Conservation (phyloP, 768 basidiomycete species). For the Gyrodon lividus region DNA sequence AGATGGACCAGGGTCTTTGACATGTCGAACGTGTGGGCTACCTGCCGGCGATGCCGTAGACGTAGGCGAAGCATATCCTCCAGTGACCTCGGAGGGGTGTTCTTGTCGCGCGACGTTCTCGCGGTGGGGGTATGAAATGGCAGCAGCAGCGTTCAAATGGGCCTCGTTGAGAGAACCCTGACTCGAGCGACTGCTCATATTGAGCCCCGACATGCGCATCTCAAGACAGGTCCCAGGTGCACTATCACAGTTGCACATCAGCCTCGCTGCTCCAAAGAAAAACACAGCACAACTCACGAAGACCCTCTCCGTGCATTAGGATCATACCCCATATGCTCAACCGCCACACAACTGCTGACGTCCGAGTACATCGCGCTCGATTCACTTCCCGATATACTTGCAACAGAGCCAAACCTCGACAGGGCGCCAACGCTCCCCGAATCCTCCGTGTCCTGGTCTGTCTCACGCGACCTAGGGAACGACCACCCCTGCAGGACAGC, state of each 20-base stretch:
- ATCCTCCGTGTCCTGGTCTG: slow-evolving; percentile 53
- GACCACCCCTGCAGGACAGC: slow-evolving; percentile 37
- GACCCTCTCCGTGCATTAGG: slow-evolving; percentile 35
- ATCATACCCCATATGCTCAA: slow-evolving; percentile 31
- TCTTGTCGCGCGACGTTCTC: slow-evolving; percentile 29
- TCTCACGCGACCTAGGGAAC: slow-evolving; percentile 40
- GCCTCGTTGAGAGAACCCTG: slow-evolving; percentile 33
- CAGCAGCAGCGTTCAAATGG: slow-evolving; percentile 20
- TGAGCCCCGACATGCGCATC: slow-evolving; percentile 30
- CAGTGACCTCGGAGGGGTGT: slow-evolving; percentile 17
- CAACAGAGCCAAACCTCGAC: slow-evolving; percentile 61
- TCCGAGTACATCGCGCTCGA: slow-evolving; percentile 53
- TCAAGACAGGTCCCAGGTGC: slow-evolving; percentile 31
- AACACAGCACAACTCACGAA: slow-evolving; percentile 20
- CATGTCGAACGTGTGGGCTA: slow-evolving; percentile 30
- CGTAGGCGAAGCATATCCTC: slow-evolving; percentile 42
- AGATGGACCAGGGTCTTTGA: slow-evolving; percentile 22
- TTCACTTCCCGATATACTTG: slow-evolving; percentile 59
- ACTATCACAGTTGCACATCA: slow-evolving; percentile 26
- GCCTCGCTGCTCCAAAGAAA: slow-evolving; percentile 20
- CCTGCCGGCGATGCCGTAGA: slow-evolving; percentile 44
- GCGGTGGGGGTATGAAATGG: slow-evolving; percentile 17
- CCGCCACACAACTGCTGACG: slow-evolving; percentile 36
- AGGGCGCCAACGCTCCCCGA: slow-evolving; percentile 45
- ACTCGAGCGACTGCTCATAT: slow-evolving; percentile 32